phyloP scores from a whole-genome alignment of 768 basidiomycete species.

The Phylloporus arenicola region DNA sequence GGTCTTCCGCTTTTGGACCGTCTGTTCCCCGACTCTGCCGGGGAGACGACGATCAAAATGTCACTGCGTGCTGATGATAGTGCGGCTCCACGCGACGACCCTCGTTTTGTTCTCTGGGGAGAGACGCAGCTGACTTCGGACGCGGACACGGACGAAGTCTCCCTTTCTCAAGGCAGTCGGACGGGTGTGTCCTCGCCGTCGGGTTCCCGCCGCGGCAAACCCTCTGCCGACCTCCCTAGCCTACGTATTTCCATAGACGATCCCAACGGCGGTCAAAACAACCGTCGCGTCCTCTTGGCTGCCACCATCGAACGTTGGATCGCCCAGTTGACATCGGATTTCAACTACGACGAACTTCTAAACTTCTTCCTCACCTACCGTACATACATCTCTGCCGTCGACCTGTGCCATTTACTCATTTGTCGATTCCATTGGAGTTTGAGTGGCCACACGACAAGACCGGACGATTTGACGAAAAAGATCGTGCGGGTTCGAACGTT shows the following conservation, averaged over 20 bases:
- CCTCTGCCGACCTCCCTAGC: conserved; percentile 25
- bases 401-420: conserved; percentile 77
- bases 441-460: conserved; percentile 26
- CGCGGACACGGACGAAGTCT: conserved; percentile 34
- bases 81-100: conserved; percentile 77
- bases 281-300: conserved; percentile 59
- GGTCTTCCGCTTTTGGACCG: conserved; percentile 72
- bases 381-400: conserved; percentile 72
- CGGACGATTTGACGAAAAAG: conserved; percentile 66
- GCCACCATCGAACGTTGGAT: conserved; percentile 94
- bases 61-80: conserved; percentile 61
- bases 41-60: conserved; percentile 68
- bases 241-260: conserved; percentile 20
- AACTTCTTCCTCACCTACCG: conserved; percentile 93
- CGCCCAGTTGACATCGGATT: conserved; percentile 80
- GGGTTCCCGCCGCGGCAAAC: conserved; percentile 33
- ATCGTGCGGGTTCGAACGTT: conserved; percentile 87
- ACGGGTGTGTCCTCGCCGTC: conserved; percentile 37
- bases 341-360: conserved; percentile 82
- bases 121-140: conserved; percentile 37
- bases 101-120: conserved; percentile 91
- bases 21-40: conserved; percentile 48
- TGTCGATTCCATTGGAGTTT: conserved; percentile 89
- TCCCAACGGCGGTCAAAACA: conserved; percentile 26
- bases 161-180: conserved; percentile 35